These are phyloP conservation scores for Cystofilobasidium ferigula DNA, from an alignment of 768 basidiomycete genomes.

Conservation along the genomic window DNA sequence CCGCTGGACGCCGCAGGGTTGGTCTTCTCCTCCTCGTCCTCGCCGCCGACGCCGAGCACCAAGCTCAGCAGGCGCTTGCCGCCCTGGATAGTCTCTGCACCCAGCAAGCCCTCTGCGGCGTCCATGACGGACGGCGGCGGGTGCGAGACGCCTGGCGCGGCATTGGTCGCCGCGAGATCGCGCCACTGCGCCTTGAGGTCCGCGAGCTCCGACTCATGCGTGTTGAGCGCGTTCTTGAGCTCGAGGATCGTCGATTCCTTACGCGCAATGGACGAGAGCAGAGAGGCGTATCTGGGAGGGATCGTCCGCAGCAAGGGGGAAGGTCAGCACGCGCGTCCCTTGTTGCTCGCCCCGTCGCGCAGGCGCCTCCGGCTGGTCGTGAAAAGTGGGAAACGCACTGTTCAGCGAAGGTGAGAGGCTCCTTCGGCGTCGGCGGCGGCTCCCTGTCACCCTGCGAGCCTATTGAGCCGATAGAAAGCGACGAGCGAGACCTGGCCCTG, in stretches of 20 bases:
- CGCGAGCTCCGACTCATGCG: background rate
- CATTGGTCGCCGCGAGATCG: background rate
- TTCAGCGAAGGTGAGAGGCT: background rate
- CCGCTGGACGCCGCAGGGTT: background rate
- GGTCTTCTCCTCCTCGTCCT: background rate
- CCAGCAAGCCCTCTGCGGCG: background rate
- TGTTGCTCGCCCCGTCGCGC: background rate
- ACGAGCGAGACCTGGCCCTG: background rate
- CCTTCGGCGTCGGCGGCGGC: background rate
- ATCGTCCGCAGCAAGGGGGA: background rate
- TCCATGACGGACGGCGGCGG: background rate
- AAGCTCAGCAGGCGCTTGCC: background rate
- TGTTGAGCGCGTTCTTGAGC: background rate
- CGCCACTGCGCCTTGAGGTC: background rate
- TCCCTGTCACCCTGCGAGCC: background rate
- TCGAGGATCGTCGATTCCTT: background rate
- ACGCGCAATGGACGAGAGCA: background rate
- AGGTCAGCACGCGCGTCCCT: background rate
- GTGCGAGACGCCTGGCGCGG: background rate
- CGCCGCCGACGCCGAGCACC: background rate
- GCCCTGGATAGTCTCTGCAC: background rate
- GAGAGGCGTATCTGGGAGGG: background rate
- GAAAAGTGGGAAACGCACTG: background rate
- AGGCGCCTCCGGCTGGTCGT: background rate
- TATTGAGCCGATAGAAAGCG: background rate